These are phyloP conservation scores for Ogataea methanolica DNA, from an alignment of 805 yeast species.

Conservation along the genomic window DNA sequence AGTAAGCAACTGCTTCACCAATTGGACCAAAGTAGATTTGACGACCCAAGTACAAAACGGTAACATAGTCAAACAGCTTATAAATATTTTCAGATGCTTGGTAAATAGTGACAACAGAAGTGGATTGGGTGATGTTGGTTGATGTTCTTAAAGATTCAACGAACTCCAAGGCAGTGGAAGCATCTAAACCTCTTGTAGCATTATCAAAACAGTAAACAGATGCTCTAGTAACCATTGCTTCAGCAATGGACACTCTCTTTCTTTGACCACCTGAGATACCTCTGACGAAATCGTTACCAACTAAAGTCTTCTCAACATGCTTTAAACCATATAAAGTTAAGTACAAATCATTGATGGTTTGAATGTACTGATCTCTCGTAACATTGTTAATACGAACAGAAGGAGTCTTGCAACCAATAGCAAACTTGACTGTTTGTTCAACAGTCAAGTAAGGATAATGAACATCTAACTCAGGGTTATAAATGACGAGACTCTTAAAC, in stretches of 20 bases:
- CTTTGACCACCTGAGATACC: slow-evolving; percentile 84
- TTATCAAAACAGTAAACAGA: slow-evolving; percentile 72
- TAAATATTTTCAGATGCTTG: slow-evolving; percentile 68
- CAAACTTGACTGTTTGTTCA: slow-evolving; percentile 51
- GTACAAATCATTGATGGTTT: slow-evolving; percentile 38
- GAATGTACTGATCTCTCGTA: slow-evolving; percentile 34
- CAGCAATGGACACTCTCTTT: slow-evolving; percentile 80
- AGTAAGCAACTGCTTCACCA: slow-evolving; percentile 52
- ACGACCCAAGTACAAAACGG: slow-evolving; percentile 53
- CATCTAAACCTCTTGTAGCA: slow-evolving; percentile 81
- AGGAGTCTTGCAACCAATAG: slow-evolving; percentile 56
- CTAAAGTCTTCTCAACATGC: slow-evolving; percentile 55
- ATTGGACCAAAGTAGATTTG: slow-evolving; percentile 61
- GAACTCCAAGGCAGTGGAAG: slow-evolving; percentile 79
- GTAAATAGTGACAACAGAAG: slow-evolving; percentile 19
- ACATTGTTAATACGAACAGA: slow-evolving; percentile 32
- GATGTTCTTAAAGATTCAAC: slow-evolving; percentile 54
- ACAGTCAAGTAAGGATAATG: slow-evolving; percentile 54
- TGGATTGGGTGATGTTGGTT: slow-evolving; percentile 8
- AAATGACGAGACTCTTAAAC: slow-evolving; percentile 43
- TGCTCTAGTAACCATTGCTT: slow-evolving; percentile 63
- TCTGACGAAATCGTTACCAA: slow-evolving; percentile 58
- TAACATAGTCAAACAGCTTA: slow-evolving; percentile 57
- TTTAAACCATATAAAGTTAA: slow-evolving; percentile 50
- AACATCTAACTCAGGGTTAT: slow-evolving; percentile 50